Conservation (phyloP, 2,329 filamentous ascomycete genomes). For the Beauveria varroae region DNA sequence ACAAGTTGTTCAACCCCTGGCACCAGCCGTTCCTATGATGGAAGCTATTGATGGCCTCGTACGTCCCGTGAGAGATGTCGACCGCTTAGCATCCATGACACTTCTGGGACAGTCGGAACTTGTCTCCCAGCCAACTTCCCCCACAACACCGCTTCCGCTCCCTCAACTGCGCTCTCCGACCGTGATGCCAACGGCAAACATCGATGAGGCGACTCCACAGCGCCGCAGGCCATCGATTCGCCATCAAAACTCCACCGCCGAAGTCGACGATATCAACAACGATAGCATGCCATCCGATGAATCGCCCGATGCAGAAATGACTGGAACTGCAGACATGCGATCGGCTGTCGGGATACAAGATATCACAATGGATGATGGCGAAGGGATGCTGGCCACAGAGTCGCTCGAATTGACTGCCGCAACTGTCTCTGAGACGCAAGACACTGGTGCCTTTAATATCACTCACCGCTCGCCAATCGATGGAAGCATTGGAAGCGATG, state of each 20-base stretch:
- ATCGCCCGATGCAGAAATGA: slow-evolving; percentile 67
- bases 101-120: slow-evolving; percentile 61
- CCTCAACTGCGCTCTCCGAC: slow-evolving; percentile 50
- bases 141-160: slow-evolving; percentile 72
- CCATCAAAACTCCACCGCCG: slow-evolving; percentile 84
- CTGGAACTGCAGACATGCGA: slow-evolving; percentile 73
- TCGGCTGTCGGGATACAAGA: slow-evolving; percentile 79
- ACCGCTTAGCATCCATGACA: slow-evolving; percentile 77
- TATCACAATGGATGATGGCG: slow-evolving; percentile 69
- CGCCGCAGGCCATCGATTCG: slow-evolving; percentile 76
- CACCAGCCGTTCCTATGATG: slow-evolving; percentile 58
- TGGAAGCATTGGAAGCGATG: slow-evolving; percentile 72
- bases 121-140: slow-evolving; percentile 85
- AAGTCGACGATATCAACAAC: slow-evolving; percentile 76
- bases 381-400: slow-evolving; percentile 69
- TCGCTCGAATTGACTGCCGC: slow-evolving; percentile 69
- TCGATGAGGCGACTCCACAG: slow-evolving; percentile 45
- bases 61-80: slow-evolving; percentile 71
- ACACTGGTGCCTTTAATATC: slow-evolving; percentile 88
- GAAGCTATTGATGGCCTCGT: slow-evolving; percentile 68
- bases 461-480: slow-evolving; percentile 79
- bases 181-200: slow-evolving; percentile 44
- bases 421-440: slow-evolving; percentile 75
- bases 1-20: slow-evolving; percentile 56
- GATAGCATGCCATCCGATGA: slow-evolving; percentile 79